Conservation (phyloP, 768 basidiomycete genomes). For the Kwoniella dendrophila region DNA sequence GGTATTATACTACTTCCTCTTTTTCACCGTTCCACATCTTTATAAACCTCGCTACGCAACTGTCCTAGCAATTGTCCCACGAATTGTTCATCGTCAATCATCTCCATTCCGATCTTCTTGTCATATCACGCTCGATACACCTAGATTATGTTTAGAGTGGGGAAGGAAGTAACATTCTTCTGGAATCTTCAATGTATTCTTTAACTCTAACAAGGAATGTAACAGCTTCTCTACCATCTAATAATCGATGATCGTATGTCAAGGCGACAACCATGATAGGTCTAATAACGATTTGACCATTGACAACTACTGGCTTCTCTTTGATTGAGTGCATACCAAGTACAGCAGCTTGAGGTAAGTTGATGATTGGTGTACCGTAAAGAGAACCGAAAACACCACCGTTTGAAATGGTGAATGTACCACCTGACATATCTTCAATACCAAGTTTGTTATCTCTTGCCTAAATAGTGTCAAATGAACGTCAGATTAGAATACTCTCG, state of each 20-base stretch:
- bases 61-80: neutral
- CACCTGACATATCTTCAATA: constrained; percentile 98
- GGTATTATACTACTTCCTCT: constrained; percentile 9
- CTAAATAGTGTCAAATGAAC: constrained; percentile 41
- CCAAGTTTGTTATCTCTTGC: constrained; percentile 89
- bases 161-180: constrained; percentile 67
- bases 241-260: constrained; percentile 91
- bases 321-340: constrained; percentile 97
- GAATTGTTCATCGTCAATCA: neutral
- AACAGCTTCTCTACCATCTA: constrained; percentile 93
- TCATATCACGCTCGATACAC: neutral
- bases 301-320: constrained; percentile 82
- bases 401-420: constrained; percentile 99
- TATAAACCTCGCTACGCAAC: too few relatives aligned
- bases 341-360: constrained; percentile 91
- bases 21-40: neutral
- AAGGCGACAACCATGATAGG: constrained; percentile 83
- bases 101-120: neutral
- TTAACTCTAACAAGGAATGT: constrained; percentile 96
- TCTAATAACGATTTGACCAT: constrained; percentile 93
- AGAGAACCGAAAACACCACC: constrained; percentile 97
- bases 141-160: constrained; percentile 27
- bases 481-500: constrained; percentile 4
- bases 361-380: constrained; percentile 98
- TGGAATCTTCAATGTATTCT: constrained; percentile 92